phyloP scores from a whole-genome alignment of 306 rosid species.

The Vigna trinervia region DNA sequence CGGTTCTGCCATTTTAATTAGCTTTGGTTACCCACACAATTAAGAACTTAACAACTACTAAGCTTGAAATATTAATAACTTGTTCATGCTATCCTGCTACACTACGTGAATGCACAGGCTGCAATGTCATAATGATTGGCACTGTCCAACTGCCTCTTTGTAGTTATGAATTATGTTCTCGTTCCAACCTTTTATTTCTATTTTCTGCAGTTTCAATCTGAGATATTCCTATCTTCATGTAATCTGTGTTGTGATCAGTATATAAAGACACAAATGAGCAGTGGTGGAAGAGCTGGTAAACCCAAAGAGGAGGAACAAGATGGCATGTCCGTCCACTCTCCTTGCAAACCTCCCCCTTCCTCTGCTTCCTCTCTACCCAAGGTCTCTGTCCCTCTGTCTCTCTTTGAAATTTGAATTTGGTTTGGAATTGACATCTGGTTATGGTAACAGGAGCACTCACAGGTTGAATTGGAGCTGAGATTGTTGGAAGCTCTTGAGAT shows the following conservation, averaged over 20 bases:
- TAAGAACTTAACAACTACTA: neutral
- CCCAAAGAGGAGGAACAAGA: conserved; percentile 92
- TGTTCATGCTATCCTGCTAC: neutral
- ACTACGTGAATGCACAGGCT: neutral
- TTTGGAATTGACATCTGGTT: conserved; percentile 28
- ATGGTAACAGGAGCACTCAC: conserved; percentile 70
- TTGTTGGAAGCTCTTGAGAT: conserved; percentile 81
- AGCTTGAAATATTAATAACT: conserved; percentile 2
- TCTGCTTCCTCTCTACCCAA: conserved; percentile 92
- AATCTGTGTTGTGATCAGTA: neutral
- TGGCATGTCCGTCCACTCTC: conserved; percentile 94
- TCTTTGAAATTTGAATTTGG: neutral
- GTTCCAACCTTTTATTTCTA: neutral
- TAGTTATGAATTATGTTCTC: neutral
- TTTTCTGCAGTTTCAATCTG: neutral
- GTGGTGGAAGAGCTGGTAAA: conserved; percentile 67
- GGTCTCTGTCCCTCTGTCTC: conserved; percentile 53
- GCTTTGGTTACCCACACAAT: neutral
- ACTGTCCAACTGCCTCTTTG: neutral
- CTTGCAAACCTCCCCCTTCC: conserved; percentile 97
- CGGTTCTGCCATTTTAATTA: neutral
- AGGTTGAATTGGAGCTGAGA: conserved; percentile 87
- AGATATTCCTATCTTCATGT: neutral
- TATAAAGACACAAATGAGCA: conserved; percentile 50
- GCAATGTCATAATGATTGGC: neutral